Conservation (phyloP, 2,329 filamentous ascomycete genomes). For the Fusarium agapanthi region DNA sequence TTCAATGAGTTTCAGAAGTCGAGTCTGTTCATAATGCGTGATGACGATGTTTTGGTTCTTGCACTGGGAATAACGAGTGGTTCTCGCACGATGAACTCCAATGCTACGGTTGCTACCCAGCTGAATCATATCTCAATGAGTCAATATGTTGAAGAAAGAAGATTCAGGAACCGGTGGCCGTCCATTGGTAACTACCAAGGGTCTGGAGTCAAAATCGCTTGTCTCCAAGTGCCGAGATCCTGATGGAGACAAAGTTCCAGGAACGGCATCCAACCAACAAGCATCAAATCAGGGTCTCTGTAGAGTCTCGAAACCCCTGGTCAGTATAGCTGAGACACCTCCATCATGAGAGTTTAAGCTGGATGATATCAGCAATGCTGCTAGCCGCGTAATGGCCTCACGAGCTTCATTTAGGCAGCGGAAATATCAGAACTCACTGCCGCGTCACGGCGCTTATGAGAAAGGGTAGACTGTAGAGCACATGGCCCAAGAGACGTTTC, state of each 20-base stretch:
- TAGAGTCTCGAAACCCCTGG: slow-evolving; percentile 1
- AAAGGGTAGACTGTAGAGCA: not conserved
- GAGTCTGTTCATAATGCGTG: not conserved
- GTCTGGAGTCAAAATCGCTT: not conserved
- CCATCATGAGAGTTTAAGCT: not conserved
- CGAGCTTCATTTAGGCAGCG: not conserved
- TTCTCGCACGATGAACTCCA: not conserved
- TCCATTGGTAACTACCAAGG: not conserved
- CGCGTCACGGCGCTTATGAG: slow-evolving; percentile 17
- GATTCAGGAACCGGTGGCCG: not conserved
- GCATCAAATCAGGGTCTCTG: slow-evolving; percentile 10
- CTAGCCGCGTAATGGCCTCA: slow-evolving; percentile 27
- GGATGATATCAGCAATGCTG: slow-evolving; percentile 1
- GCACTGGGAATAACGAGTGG: not conserved
- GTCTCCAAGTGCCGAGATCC: slow-evolving; percentile 21
- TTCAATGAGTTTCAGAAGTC: not conserved
- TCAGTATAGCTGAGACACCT: slow-evolving; percentile 8
- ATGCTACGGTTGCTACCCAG: not conserved
- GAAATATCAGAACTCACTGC: not conserved
- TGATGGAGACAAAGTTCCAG: slow-evolving; percentile 9
- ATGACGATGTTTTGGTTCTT: not conserved
- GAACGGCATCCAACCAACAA: slow-evolving; percentile 6
- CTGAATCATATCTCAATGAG: not conserved
- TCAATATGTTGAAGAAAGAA: not conserved
- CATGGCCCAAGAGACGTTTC: not conserved